Evolutionary conservation across 2,329 filamentous ascomycete genomes (phyloP).

Genomic region (Zymoseptoria brevis): DNA sequence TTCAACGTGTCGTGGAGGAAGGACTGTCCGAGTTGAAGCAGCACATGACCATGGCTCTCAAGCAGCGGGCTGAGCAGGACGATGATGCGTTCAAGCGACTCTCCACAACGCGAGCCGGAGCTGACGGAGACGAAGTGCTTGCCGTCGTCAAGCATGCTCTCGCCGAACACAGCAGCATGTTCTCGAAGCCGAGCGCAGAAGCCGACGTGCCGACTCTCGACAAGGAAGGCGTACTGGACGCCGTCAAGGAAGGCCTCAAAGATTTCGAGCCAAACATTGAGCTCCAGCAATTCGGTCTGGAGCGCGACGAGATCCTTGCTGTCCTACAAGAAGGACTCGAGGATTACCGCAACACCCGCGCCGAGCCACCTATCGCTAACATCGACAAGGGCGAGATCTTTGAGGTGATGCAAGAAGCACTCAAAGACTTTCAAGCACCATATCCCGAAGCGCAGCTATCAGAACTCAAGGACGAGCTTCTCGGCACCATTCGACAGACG

Average conservation of each 20-base stretch:
- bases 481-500: slow-evolving; percentile 76
- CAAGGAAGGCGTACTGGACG: slow-evolving; percentile 72
- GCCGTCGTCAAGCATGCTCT: slow-evolving; percentile 71
- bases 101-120: slow-evolving; percentile 34
- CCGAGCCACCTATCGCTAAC: slow-evolving; percentile 44
- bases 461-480: slow-evolving; percentile 73
- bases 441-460: slow-evolving; percentile 55
- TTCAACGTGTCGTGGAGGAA: slow-evolving; percentile 69
- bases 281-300: slow-evolving; percentile 79
- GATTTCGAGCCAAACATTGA: slow-evolving; percentile 91
- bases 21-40: slow-evolving; percentile 74
- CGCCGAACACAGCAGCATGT: slow-evolving; percentile 50
- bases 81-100: slow-evolving; percentile 28
- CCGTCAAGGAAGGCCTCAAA: slow-evolving; percentile 86
- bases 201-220: slow-evolving; percentile 31
- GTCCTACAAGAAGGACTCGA: slow-evolving; percentile 81
- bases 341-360: slow-evolving; percentile 53
- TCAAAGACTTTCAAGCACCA: slow-evolving; percentile 66
- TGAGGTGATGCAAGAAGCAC: slow-evolving; percentile 72
- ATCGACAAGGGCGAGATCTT: slow-evolving; percentile 79
- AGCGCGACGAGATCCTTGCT: slow-evolving; percentile 80
- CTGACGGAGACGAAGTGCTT: slow-evolving; percentile 68
- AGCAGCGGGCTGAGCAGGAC: slow-evolving; percentile 57
- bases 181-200: slow-evolving; percentile 16
- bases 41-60: slow-evolving; percentile 72